Percentiles rank a stretch among this genome's conserved stretches.
These are phyloP conservation scores for Hydrangea macrophylla DNA, from an alignment of 148 eudicot species.

Conservation along the genomic window DNA sequence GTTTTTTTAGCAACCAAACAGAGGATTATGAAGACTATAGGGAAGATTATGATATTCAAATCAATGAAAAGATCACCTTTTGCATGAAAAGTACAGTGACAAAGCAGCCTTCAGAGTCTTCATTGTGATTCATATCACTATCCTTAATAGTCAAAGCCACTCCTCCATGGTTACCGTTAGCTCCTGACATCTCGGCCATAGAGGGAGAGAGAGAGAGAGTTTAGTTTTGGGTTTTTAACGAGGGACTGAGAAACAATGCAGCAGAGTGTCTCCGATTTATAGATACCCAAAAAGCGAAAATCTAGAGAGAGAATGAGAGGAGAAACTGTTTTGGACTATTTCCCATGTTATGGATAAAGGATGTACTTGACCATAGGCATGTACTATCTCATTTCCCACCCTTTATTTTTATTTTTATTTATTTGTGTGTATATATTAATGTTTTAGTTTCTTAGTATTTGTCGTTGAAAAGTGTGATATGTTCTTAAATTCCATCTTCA, in stretches of 20 bases:
- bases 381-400: no score
- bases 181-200: constrained; percentile 54
- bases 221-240: not conserved
- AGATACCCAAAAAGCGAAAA: not conserved
- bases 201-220: not conserved
- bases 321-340: constrained; percentile 2
- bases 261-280: not conserved
- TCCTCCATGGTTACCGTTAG: constrained; percentile 52
- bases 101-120: constrained; percentile 16
- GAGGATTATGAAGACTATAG: no score
- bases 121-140: constrained; percentile 13
- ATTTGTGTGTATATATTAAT: not conserved
- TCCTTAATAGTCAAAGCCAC: constrained; percentile 43
- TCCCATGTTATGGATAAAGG: not conserved
- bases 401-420: not conserved
- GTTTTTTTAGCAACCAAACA: constrained; percentile 4
- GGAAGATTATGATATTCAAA: no score
- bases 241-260: constrained; percentile 5
- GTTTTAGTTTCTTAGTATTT: not conserved
- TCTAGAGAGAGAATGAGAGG: not conserved
- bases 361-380: not conserved
- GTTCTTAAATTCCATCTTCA: not conserved
- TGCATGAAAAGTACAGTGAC: constrained; percentile 56
- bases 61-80: constrained; percentile 41
- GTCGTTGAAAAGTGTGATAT: constrained; percentile 15